These are phyloP conservation scores for Teratosphaeria viscida DNA, from an alignment of 2,329 filamentous ascomycete genomes.

Conservation along the genomic window DNA sequence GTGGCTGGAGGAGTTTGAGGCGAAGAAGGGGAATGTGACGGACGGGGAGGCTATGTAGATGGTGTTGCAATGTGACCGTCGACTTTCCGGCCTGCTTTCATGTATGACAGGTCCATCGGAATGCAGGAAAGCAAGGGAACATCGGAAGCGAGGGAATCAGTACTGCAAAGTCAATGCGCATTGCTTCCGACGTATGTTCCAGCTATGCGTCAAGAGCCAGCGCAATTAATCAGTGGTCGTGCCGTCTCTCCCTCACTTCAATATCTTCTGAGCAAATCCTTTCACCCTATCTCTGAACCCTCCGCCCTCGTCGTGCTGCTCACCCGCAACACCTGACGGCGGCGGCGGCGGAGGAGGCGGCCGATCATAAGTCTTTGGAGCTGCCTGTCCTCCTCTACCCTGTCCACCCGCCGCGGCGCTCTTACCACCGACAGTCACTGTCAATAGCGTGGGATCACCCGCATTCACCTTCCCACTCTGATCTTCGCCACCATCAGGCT, in stretches of 20 bases:
- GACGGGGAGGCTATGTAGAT: neutral
- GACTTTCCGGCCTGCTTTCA: neutral
- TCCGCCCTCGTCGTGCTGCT: neutral
- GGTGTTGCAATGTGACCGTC: neutral
- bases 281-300: constrained; percentile 10
- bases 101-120: too few relatives aligned
- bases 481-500: constrained; percentile 46
- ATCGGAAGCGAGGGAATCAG: too few relatives aligned
- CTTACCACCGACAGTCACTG: constrained; percentile 37
- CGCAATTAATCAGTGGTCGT: neutral
- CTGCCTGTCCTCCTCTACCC: neutral
- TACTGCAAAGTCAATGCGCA: neutral
- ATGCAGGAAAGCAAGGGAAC: too few relatives aligned
- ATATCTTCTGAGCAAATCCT: constrained; percentile 10
- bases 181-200: neutral
- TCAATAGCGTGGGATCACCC: constrained; percentile 35
- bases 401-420: constrained; percentile 6
- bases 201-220: neutral
- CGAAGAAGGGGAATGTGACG: neutral
- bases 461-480: constrained; percentile 44
- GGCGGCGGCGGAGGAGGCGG: constrained; percentile 10
- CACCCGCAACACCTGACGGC: constrained; percentile 1
- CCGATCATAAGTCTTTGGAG: constrained; percentile 5
- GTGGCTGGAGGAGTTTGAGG: constrained; percentile 53
- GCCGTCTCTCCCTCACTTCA: constrained; percentile 5